These are phyloP conservation scores for Chalaropsis ovoidea DNA, from an alignment of 2,329 filamentous ascomycete genomes.

Conservation along the genomic window DNA sequence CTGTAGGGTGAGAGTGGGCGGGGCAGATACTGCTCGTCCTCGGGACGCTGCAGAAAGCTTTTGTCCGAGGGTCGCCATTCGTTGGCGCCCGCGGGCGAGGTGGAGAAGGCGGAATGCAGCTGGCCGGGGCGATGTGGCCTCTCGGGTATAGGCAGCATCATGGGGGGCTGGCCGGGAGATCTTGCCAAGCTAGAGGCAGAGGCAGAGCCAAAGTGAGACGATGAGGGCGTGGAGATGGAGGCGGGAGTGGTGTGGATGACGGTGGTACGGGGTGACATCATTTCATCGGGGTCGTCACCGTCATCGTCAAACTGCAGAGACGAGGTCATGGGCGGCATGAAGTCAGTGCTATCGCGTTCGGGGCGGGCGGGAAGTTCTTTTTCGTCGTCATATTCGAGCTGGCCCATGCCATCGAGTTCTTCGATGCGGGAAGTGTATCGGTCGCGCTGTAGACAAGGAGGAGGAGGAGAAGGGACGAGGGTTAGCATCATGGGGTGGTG, in stretches of 20 bases:
- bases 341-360: conserved; percentile 41
- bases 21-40: conserved; percentile 54
- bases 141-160: conserved; percentile 22
- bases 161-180: not conserved
- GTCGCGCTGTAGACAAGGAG: conserved; percentile 48
- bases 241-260: conserved; percentile 9
- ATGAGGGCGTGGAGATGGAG: conserved; percentile 5
- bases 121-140: conserved; percentile 18
- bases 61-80: conserved; percentile 26
- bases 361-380: conserved; percentile 68
- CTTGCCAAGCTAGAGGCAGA: conserved; percentile 11
- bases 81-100: conserved; percentile 31
- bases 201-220: conserved; percentile 14
- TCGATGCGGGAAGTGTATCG: conserved; percentile 86
- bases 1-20: conserved; percentile 60
- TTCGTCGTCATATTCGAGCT: conserved; percentile 42
- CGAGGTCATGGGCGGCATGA: conserved; percentile 33
- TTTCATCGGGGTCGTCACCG: conserved; percentile 35
- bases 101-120: conserved; percentile 25
- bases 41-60: conserved; percentile 38
- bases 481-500: no score
- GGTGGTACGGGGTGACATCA: conserved; percentile 17
- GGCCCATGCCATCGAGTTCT: conserved; percentile 66
- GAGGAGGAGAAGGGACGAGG: not conserved
- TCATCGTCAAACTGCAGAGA: conserved; percentile 33